Evolutionary conservation across 2,329 filamentous ascomycete species (phyloP).

Genomic region (Neonectria sp.): DNA sequence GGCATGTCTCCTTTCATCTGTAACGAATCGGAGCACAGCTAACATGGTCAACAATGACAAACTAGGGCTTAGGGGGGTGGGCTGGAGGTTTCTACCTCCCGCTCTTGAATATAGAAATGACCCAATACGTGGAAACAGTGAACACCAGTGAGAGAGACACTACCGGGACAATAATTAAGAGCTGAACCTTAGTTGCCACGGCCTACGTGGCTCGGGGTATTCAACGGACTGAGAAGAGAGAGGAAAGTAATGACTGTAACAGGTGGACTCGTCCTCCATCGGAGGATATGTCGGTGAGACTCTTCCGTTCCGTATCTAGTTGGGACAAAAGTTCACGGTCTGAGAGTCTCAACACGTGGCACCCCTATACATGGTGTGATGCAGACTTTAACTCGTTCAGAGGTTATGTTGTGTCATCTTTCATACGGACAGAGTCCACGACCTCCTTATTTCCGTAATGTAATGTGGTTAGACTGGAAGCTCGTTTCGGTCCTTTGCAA

Average conservation of each 20-base stretch:
- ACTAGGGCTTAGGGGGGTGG: too few relatives aligned
- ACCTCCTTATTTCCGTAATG: too few relatives aligned
- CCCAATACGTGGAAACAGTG: too few relatives aligned
- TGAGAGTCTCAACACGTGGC: not conserved
- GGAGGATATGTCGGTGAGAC: not conserved
- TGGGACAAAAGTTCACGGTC: not conserved
- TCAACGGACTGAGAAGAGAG: not conserved
- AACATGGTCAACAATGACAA: too few relatives aligned
- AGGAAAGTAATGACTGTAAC: not conserved
- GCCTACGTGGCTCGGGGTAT: too few relatives aligned
- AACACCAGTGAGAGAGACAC: too few relatives aligned
- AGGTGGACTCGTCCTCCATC: not conserved
- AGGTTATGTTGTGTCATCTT: not conserved
- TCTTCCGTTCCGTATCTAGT: not conserved
- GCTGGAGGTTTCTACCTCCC: too few relatives aligned
- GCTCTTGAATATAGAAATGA: too few relatives aligned
- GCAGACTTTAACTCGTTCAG: not conserved
- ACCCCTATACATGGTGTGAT: not conserved
- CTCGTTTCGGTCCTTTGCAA: not conserved
- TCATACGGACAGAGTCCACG: not conserved
- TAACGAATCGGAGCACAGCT: too few relatives aligned
- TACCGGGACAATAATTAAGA: too few relatives aligned
- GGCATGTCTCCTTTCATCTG: too few relatives aligned
- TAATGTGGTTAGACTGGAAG: not conserved
- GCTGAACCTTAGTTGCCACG: too few relatives aligned